phyloP scores from a whole-genome alignment of 768 basidiomycete species.

The Termitomyces titanicus region DNA sequence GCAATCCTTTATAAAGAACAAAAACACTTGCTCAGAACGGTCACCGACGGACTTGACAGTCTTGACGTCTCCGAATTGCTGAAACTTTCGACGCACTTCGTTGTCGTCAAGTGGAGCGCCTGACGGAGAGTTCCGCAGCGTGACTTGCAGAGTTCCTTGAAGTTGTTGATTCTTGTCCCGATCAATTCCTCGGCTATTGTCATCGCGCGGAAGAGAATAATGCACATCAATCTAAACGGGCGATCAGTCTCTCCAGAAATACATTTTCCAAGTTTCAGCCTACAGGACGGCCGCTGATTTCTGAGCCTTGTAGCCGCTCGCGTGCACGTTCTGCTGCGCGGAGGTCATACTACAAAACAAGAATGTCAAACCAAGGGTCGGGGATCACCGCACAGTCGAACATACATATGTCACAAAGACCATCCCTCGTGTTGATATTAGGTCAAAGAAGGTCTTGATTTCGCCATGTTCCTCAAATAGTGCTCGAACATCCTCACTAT shows the following conservation, averaged over 20 bases:
- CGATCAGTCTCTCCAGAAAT: constrained; percentile 1
- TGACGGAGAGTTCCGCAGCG: constrained; percentile 65
- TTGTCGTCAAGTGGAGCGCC: constrained; percentile 75
- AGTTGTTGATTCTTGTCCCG: constrained; percentile 86
- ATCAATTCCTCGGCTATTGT: constrained; percentile 62
- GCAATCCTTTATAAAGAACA: neutral
- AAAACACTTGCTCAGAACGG: constrained; percentile 49
- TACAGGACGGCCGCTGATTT: constrained; percentile 86
- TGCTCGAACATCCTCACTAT: constrained; percentile 77
- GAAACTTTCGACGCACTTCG: constrained; percentile 83
- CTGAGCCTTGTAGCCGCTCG: constrained; percentile 85
- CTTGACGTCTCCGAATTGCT: constrained; percentile 90
- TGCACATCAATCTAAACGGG: constrained; percentile 90
- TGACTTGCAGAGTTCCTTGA: constrained; percentile 83
- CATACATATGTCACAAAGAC: constrained; percentile 98
- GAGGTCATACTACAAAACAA: constrained; percentile 70
- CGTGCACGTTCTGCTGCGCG: constrained; percentile 90
- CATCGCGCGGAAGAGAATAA: constrained; percentile 91
- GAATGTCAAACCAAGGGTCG: constrained; percentile 15
- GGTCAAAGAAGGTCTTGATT: constrained; percentile 96
- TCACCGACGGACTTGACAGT: constrained; percentile 62
- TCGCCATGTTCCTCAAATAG: constrained; percentile 93
- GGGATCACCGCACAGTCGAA: constrained; percentile 16
- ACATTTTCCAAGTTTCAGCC: constrained; percentile 31
- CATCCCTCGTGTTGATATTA: constrained; percentile 95